Evolutionary conservation across 495 filamentous ascomycete species (phyloP).

Genomic region (Oidiodendron maius): DNA sequence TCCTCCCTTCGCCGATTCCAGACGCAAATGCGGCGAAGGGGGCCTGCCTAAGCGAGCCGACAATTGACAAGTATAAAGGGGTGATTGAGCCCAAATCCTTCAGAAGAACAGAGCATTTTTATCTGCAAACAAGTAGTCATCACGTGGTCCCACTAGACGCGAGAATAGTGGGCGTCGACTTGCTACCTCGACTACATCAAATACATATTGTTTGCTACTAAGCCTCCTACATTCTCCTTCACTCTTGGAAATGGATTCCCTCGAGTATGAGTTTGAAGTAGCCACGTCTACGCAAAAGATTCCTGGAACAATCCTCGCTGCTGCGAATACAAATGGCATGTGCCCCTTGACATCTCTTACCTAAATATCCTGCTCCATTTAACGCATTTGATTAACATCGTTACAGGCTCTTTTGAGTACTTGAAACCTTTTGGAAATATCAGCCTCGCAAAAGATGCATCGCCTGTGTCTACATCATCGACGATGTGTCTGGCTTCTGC

Average conservation of each 20-base stretch:
- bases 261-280: neutral
- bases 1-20: no score
- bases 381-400: neutral
- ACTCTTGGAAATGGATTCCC: neutral
- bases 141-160: no score
- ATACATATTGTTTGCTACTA: no score
- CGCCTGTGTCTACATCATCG: constrained; percentile 40
- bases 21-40: no score
- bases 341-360: neutral
- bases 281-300: neutral
- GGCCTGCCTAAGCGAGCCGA: no score
- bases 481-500: constrained; percentile 54
- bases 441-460: constrained; percentile 5
- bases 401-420: constrained; percentile 4
- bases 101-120: no score
- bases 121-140: no score
- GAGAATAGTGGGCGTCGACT: no score
- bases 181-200: no score
- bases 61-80: no score
- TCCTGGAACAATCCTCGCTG: neutral
- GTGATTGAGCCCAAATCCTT: no score
- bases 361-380: neutral
- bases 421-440: constrained; percentile 5
- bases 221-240: neutral
- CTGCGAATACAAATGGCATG: neutral